Evolutionary conservation across 768 basidiomycete genomes (phyloP), one percentile per base, ranked within the genome.

Genomic region (Ephemerocybe angulata): DNA sequence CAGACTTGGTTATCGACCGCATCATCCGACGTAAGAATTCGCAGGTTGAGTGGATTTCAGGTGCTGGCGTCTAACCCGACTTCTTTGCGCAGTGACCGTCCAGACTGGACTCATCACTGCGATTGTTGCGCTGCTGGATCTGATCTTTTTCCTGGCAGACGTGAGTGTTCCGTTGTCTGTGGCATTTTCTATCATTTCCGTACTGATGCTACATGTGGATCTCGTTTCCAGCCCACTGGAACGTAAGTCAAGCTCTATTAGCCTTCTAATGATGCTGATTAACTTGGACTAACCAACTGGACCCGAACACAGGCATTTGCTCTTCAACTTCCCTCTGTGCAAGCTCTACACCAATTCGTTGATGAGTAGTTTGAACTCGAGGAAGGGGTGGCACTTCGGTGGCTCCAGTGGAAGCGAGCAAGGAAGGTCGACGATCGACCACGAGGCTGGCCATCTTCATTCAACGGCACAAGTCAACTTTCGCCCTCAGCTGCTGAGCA

Each of bases 331-430:
- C 44, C 67, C 68, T 4, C 68, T 75, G 15, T 67, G 71, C 38
- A 76, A 76, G 60, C 62, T 77, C 8, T 74, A 74, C 59, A 71
- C 72, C 21, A 76, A 74, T 62, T 70, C 70, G 1, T 63, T 76
- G 28, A 67, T 77, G 70, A 74, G 74, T 43, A 72, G 61, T 31
- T 59, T 75, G 50, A 73, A 75, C 44, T 65, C 68, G 8, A 59
- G 71, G 21, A 61, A 60, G 40, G 67, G 68, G 28, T 73, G 71
- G 72, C 59, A 63, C 27, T 58, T 60, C 22, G 41, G 21, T 21
- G 27, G n/a, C n/a, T 48, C 5, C 24, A 19, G 21, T 21, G 42
- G 24, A 42, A 53, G 22, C 46, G 31, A 4, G 55, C 48, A n/a
- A 52, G 28, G 12, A 57, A 59, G 24, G 40, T 43, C 17, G 46